Conservation (phyloP, 306 rosid species). For the Urtica urens region DNA sequence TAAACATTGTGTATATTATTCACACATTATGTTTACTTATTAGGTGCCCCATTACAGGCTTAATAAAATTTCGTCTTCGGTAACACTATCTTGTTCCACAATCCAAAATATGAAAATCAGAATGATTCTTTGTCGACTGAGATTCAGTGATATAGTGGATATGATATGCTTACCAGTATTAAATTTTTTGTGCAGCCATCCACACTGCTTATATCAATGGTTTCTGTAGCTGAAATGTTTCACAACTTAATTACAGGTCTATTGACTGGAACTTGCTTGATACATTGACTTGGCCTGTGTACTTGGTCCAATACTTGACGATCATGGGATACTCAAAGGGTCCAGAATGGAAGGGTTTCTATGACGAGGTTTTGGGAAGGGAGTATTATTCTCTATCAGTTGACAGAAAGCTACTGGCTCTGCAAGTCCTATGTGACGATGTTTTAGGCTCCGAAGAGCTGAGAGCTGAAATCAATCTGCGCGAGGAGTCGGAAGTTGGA, state of each 20-base stretch:
- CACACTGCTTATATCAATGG: too few species aligned
- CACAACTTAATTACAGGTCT: slow-evolving; percentile 36
- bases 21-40: too few species aligned
- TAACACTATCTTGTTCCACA: too few species aligned
- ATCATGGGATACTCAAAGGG: slow-evolving; percentile 49
- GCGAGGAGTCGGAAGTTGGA: slow-evolving; percentile 74
- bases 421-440: slow-evolving; percentile 78
- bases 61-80: too few species aligned
- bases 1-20: too few species aligned
- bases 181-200: too few species aligned
- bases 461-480: slow-evolving; percentile 62
- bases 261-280: slow-evolving; percentile 81
- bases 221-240: neutral
- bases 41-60: too few species aligned
- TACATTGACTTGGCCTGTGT: slow-evolving; percentile 82
- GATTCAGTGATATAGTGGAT: too few species aligned
- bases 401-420: slow-evolving; percentile 55
- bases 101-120: too few species aligned
- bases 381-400: slow-evolving; percentile 67
- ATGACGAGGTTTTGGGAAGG: slow-evolving; percentile 38
- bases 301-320: slow-evolving; percentile 53
- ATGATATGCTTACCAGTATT: too few species aligned
- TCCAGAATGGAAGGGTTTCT: slow-evolving; percentile 61
- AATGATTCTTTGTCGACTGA: too few species aligned
- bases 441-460: slow-evolving; percentile 59